Evolutionary conservation across 257 asterid genomes (phyloP).

Genomic region (Solanum paucissectum): DNA sequence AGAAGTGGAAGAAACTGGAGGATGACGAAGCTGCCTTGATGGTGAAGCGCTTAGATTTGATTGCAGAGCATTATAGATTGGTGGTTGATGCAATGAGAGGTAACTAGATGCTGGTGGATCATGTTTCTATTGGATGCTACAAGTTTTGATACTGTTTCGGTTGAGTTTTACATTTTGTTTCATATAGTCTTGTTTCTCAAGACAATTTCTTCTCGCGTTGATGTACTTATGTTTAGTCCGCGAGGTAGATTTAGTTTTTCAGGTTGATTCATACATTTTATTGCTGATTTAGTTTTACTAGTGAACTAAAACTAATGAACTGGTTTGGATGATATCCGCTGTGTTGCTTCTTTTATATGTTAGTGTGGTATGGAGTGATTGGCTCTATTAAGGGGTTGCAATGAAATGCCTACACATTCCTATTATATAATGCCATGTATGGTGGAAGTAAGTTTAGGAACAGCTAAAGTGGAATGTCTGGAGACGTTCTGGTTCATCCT

Average conservation of each 20-base stretch:
- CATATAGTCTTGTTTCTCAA: background rate
- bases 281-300: background rate
- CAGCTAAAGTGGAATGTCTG: background rate
- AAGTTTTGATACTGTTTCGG: background rate
- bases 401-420: background rate
- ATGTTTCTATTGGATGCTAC: background rate
- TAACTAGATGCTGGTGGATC: background rate
- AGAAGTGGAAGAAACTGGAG: conserved; percentile 46
- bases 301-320: no score
- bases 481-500: background rate
- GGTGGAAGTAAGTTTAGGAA: background rate
- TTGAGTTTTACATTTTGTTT: background rate
- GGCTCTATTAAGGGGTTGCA: background rate
- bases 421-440: background rate
- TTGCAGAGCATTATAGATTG: conserved; percentile 22
- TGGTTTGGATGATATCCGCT: background rate
- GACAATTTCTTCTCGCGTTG: background rate
- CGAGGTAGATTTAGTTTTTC: background rate
- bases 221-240: background rate
- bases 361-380: background rate
- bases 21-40: conserved; percentile 26
- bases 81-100: conserved; percentile 14
- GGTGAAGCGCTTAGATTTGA: conserved; percentile 22
- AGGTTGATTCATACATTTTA: background rate
- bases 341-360: background rate